Base-by-base conservation (phyloP, 805 yeast genomes). In the Lachancea meyersii region DNA sequence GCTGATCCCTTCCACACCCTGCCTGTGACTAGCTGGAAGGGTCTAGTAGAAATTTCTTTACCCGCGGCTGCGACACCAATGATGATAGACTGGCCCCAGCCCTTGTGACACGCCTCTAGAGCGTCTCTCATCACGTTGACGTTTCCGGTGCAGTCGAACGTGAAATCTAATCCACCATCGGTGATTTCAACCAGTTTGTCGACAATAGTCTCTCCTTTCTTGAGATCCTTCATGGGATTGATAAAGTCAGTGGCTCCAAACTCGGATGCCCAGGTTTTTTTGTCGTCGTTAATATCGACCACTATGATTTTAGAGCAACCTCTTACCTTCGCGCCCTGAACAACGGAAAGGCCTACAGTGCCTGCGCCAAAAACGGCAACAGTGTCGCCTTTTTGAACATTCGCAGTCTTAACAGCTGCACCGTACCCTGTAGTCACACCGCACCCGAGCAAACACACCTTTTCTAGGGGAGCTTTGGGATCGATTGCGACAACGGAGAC, bases 51-150 rank as follows among this genome's bases (percentile, higher is more conserved):
- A 51, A 94, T 89, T 71, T 93, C 97, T 69, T 88, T 75, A 52
- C 98, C 99, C 31, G 97, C 95, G 53, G 96, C 95, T 37, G 98
- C 99, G 54, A 93, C 99, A 66, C 98, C 98, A 62, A 93, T 93
- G 58, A 93, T 73, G 55, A 91, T 76, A 18, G 96, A 87, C 61
- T 82, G 79, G 68, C 99, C 99, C 97, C 98, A 93, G 52, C 99
- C 99, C 70, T 89, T 91, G 73, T 93, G 97, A 66, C 96, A 88
- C 18, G 95, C 86, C 73, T 93, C 97, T 52, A 93, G 75, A 22
- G 98, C 98, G 60, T 80, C 73, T 71, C 97, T 82, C 99, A 93
- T 93, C 38, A 93, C 97, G 35, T 77, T 67, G 48, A 82, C 89
- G 61, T 91, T 93, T 71, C 99, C 99, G 41, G 98, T 93, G 73